These are phyloP conservation scores for Lachnellula suecica DNA, from an alignment of 2,329 filamentous ascomycete species.

Conservation along the genomic window DNA sequence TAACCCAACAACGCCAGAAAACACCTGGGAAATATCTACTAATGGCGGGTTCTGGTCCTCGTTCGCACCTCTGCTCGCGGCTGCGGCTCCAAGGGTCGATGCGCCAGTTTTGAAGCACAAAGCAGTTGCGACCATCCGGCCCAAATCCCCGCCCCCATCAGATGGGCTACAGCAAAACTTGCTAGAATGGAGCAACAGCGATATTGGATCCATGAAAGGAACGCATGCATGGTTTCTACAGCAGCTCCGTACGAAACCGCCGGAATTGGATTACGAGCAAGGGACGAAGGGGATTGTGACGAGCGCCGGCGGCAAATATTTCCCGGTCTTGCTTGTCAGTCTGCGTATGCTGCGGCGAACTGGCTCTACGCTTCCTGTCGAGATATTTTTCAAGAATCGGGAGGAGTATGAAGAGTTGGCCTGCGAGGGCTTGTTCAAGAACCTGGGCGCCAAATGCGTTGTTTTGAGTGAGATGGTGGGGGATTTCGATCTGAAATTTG, in stretches of 20 bases:
- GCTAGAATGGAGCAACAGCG: background rate
- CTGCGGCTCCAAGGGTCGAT: conserved; percentile 15
- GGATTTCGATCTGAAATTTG: conserved; percentile 26
- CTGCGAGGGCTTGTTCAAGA: conserved; percentile 37
- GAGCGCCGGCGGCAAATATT: conserved; percentile 35
- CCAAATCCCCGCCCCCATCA: background rate
- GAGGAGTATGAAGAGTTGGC: conserved; percentile 36
- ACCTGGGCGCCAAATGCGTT: conserved; percentile 38
- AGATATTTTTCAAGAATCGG: conserved; percentile 39
- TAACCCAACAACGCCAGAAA: too few species aligned
- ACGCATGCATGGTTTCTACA: background rate
- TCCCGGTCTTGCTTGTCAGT: conserved; percentile 38
- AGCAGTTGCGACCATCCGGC: background rate
- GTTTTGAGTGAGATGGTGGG: conserved; percentile 42
- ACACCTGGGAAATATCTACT: too few species aligned
- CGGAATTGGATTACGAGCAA: background rate
- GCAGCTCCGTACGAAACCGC: background rate
- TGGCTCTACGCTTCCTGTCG: conserved; percentile 38
- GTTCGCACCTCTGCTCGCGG: conserved; percentile 18
- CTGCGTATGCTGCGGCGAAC: conserved; percentile 40
- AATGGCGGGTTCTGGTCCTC: conserved; percentile 16
- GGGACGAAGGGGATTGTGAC: conserved; percentile 40
- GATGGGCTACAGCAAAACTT: background rate
- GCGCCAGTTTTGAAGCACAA: conserved; percentile 9
- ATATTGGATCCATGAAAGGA: background rate